Conservation (phyloP, 768 basidiomycete species). For the Pulveroboletus sp. region DNA sequence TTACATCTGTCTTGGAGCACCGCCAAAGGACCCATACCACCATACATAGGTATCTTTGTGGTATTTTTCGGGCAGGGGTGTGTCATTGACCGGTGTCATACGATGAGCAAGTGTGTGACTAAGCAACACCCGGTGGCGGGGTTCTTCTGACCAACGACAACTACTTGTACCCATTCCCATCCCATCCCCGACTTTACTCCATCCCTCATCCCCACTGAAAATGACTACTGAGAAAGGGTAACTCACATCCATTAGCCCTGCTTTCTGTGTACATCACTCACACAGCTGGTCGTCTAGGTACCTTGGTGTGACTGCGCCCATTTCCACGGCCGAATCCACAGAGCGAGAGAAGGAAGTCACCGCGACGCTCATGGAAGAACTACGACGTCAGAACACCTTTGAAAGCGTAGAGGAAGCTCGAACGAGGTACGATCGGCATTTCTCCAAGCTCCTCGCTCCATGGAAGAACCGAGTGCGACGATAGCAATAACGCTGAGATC, state of each 20-base stretch:
- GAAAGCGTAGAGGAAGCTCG: slow-evolving; percentile 87
- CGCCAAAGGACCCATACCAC: too few relatives aligned
- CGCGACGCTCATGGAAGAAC: slow-evolving; percentile 83
- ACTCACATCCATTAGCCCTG: slow-evolving; percentile 1
- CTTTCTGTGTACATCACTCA: slow-evolving; percentile 10
- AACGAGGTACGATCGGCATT: slow-evolving; percentile 59
- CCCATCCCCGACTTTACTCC: neutral
- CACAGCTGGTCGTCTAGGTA: slow-evolving; percentile 42
- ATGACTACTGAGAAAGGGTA: slow-evolving; percentile 47
- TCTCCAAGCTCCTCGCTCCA: neutral
- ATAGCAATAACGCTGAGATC: slow-evolving; percentile 20
- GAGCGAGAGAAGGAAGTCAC: slow-evolving; percentile 83
- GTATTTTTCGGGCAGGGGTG: too few relatives aligned
- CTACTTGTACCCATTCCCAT: slow-evolving; percentile 6
- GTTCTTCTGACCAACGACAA: slow-evolving; percentile 14
- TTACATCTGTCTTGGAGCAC: too few relatives aligned
- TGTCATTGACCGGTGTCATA: too few relatives aligned
- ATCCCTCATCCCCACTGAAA: slow-evolving; percentile 12
- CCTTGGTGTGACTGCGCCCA: slow-evolving; percentile 84
- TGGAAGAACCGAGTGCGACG: slow-evolving; percentile 2
- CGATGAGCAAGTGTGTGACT: slow-evolving; percentile 18
- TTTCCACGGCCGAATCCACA: slow-evolving; percentile 71
- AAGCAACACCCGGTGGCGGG: slow-evolving; percentile 20
- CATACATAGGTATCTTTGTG: too few relatives aligned
- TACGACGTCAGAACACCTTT: slow-evolving; percentile 81